Evolutionary conservation across 2,329 filamentous ascomycete genomes (phyloP).

Genomic region (Ophiostoma fasciatum): DNA sequence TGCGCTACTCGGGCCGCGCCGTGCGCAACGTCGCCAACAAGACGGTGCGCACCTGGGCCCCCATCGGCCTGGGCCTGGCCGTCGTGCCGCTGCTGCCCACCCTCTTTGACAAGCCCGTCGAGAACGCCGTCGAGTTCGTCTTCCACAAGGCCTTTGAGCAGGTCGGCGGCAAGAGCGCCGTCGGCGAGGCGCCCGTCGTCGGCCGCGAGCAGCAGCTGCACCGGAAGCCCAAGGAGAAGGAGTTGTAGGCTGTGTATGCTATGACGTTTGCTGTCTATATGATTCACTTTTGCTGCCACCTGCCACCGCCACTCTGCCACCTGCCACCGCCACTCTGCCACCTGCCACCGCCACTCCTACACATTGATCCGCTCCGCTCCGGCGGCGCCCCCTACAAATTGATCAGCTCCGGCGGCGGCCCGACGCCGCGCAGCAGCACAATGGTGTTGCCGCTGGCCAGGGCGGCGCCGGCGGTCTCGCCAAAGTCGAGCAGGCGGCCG

Average conservation of each 20-base stretch:
- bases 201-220: slow-evolving; percentile 35
- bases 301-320: too few species aligned
- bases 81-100: slow-evolving; percentile 72
- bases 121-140: slow-evolving; percentile 76
- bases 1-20: slow-evolving; percentile 75
- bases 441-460: slow-evolving; percentile 78
- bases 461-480: slow-evolving; percentile 63
- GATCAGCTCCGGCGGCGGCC: slow-evolving; percentile 61
- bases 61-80: slow-evolving; percentile 68
- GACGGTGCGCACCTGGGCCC: slow-evolving; percentile 66
- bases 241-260: too few species aligned
- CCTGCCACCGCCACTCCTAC: too few species aligned
- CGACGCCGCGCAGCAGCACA: slow-evolving; percentile 73
- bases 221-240: slow-evolving; percentile 29
- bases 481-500: slow-evolving; percentile 72
- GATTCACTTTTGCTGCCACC: too few species aligned
- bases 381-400: slow-evolving; percentile 31
- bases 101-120: slow-evolving; percentile 84
- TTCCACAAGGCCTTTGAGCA: slow-evolving; percentile 72
- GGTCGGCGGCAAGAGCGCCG: slow-evolving; percentile 47
- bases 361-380: too few species aligned
- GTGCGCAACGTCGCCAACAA: slow-evolving; percentile 70
- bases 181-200: slow-evolving; percentile 38
- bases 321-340: too few species aligned
- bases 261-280: too few species aligned